Evolutionary conservation across 805 yeast species (phyloP).

Genomic region (Ogataea corticis): DNA sequence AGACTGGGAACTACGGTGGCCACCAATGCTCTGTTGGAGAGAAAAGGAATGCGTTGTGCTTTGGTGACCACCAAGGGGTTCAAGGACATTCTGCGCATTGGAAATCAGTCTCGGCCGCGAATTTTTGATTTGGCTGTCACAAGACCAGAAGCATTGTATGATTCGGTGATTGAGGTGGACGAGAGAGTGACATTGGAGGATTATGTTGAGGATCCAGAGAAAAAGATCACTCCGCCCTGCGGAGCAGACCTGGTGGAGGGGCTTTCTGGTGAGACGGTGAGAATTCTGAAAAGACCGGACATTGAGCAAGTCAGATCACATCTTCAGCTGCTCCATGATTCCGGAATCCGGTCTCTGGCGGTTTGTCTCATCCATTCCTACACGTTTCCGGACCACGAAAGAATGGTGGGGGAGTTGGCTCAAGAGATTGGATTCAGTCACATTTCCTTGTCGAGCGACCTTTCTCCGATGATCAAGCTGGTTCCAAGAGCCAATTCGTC

Average conservation of each 20-base stretch:
- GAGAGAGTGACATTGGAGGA: conserved; percentile 87
- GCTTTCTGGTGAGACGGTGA: conserved; percentile 63
- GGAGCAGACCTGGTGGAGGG: conserved; percentile 48
- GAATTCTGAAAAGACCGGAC: conserved; percentile 54
- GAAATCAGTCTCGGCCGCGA: conserved; percentile 87
- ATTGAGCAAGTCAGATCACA: conserved; percentile 38
- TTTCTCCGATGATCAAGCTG: conserved; percentile 74
- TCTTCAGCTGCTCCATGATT: conserved; percentile 44
- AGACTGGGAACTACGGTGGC: conserved; percentile 95
- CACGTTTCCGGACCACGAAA: conserved; percentile 68
- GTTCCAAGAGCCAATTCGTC: conserved; percentile 74
- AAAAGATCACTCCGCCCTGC: conserved; percentile 21
- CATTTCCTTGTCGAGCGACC: conserved; percentile 62
- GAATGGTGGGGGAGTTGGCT: conserved; percentile 56
- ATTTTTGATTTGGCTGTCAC: conserved; percentile 78
- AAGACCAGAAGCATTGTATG: conserved; percentile 69
- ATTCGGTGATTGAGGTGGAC: conserved; percentile 75
- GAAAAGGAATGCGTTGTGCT: conserved; percentile 87
- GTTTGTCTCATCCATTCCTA: conserved; percentile 70
- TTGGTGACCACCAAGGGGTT: conserved; percentile 85
- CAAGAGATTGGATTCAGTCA: conserved; percentile 60
- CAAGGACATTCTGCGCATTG: conserved; percentile 75
- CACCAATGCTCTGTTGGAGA: conserved; percentile 86
- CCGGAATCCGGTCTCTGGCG: conserved; percentile 68
- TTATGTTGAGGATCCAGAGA: conserved; percentile 68